Base-by-base conservation (phyloP, 192 early-diverging fungal genomes). In the Umbelopsis sp. region DNA sequence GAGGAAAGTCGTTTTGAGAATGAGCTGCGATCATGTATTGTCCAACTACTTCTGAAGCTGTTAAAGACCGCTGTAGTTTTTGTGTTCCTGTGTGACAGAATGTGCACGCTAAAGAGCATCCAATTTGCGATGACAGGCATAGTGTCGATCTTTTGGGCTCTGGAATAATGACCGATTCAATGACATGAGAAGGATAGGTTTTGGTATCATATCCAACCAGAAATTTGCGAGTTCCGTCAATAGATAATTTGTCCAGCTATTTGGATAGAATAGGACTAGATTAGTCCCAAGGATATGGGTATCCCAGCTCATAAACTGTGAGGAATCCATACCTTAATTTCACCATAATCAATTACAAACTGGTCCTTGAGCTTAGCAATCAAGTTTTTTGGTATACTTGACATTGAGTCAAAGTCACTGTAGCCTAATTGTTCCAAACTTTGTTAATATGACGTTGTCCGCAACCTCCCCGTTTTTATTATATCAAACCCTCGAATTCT, bases 51-150 rank as follows among this genome's bases (percentile, higher is more conserved):
- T 97, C 94, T 0, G 82, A 76, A 0, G 90, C 82, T 11, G 88
- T 90, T 67, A 97, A 70, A 72, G 94, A 93, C 24, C 93, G 81
- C 26, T 91, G 77, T 56, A 95, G 80, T 65, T 92, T 90, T 74
- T 95, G 93, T 0, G 95, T 97, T 10, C 95, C 95, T 22, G 95
- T 97, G 71, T 94, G 93, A 78, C 96, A 97, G 67, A 97, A 97
- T 26, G 77, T 88, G 66, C 95, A 97, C 2, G 88, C 83, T n/a
- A 95, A 70, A 0, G 92, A 92, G 76, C 94, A 96, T 2, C 94
- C 96, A 7, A 97, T 86, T 68, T 97, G 93, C 24, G 90, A 91
- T 32, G 89, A 91, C 22, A 95, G 85, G 67, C 93, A 97, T 25
- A 93, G 79, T 11, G 93, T 97, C 2, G 88, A 85, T 54, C 85